Base-by-base conservation (phyloP, 345 rosid species). In the Bruguiera sexangula region DNA sequence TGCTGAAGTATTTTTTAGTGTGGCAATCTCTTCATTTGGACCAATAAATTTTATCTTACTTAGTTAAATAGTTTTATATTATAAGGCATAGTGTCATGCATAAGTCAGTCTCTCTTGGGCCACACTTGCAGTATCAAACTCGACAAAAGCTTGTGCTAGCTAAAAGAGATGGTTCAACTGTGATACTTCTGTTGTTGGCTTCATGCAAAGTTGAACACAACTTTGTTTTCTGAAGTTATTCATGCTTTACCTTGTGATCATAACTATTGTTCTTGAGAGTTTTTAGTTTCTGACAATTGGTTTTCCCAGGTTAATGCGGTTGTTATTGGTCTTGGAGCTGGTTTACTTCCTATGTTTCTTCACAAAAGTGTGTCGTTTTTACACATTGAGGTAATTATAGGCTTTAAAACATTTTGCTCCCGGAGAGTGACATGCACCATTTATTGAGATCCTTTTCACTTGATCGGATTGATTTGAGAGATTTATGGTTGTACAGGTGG, bases 271-370 rank as follows among this genome's bases (percentile, higher is more conserved):
- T 18, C 18, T 43, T 0, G 50, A 43, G 5, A 43, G 18, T 15
- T 43, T 11, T 43, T 57, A 7, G 21, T 21, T 27, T 63, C 11
- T 55, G 67, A 29, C 19, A 24, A 5, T 48, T 46, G 27, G 19
- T 36, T 34, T 75, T 76, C 57, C 62, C 84, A 93, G 95, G 92
- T 87, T 69, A 89, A 84, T 78, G 82, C 88, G 65, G 91, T 88
- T 72, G 79, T 94, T 60, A 76, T 94, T 61, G 98, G 97, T 82
- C 96, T 94, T 73, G 98, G 97, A 65, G 98, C 98, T 15, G 97
- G 98, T 66, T 74, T 94, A 64, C 91, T 94, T 79, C 98, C 98
- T 59, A 92, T 91, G 97, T 91, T 91, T 85, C 96, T 94, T 71
- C 87, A 83, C 73, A 78, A 82, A 59, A 85, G 88, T 76, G 67